These are phyloP conservation scores for Scenedesmus sp. DNA, from an alignment of 163 green algal species.

Conservation along the genomic window DNA sequence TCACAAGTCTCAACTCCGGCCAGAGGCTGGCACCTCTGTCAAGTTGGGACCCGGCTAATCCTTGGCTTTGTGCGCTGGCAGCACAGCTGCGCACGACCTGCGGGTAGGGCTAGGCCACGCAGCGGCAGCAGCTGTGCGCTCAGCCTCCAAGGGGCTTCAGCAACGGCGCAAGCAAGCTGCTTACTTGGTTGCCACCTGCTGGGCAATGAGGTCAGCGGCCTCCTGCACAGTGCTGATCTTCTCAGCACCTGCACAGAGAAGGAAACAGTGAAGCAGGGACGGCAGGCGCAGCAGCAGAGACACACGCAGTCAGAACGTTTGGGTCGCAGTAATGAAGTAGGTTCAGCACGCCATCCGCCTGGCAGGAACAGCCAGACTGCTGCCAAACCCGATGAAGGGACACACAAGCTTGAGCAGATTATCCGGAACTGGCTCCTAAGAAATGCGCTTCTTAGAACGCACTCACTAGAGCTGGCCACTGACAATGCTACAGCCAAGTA, in stretches of 20 bases:
- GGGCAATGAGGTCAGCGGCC: constrained; percentile 86
- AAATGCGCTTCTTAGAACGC: too few species aligned
- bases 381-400: too few species aligned
- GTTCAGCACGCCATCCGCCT: too few species aligned
- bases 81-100: background rate
- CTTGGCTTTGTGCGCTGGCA: background rate
- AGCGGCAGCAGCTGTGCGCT: background rate
- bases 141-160: background rate
- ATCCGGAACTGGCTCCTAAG: too few species aligned
- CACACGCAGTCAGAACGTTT: background rate
- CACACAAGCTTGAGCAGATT: too few species aligned
- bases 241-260: constrained; percentile 78
- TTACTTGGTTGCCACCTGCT: constrained; percentile 68
- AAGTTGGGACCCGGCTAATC: background rate
- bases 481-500: too few species aligned
- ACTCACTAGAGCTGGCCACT: too few species aligned
- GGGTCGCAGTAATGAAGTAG: too few species aligned
- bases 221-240: constrained; percentile 97
- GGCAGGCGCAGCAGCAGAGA: background rate
- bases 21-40: background rate
- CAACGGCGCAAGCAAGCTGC: constrained; percentile 13
- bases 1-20: background rate
- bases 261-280: background rate
- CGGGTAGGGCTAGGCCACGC: background rate
- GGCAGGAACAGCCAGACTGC: too few species aligned